Evolutionary conservation across 176 grass and related monocot species (phyloP).

Genomic region (Avena eriantha): DNA sequence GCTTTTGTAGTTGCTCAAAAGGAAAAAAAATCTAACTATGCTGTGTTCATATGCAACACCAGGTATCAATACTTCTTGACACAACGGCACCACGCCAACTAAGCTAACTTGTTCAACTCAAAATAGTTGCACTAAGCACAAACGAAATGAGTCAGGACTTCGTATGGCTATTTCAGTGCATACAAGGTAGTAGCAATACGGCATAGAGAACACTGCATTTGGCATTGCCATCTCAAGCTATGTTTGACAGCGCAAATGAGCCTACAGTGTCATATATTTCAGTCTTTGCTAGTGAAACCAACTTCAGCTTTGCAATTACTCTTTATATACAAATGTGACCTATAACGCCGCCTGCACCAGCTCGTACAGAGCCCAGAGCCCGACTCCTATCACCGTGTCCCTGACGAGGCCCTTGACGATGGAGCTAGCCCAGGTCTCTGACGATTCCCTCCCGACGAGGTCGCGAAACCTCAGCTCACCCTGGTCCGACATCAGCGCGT

Average conservation of each 20-base stretch:
- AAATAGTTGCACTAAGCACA: neutral
- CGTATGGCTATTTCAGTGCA: neutral
- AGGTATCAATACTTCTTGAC: neutral
- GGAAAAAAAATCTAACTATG: neutral
- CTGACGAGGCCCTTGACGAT: conserved; percentile 64
- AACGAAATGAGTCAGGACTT: neutral
- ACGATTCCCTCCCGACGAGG: conserved; percentile 65
- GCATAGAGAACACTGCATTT: neutral
- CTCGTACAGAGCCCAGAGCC: conserved; percentile 78
- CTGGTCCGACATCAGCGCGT: conserved; percentile 81
- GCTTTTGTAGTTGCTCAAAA: neutral
- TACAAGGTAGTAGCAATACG: neutral
- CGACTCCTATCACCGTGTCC: conserved; percentile 74
- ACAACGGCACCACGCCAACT: neutral
- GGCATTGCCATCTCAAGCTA: neutral
- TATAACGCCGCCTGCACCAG: conserved; percentile 50
- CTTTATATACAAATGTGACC: neutral
- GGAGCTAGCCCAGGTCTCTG: conserved; percentile 58
- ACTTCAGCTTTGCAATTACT: neutral
- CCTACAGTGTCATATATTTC: neutral
- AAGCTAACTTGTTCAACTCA: neutral
- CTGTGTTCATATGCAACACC: neutral
- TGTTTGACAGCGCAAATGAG: neutral
- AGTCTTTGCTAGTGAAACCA: neutral
- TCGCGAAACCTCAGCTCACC: conserved; percentile 84